phyloP scores from a whole-genome alignment of 805 yeast genomes.

The Ogataea minuta region DNA sequence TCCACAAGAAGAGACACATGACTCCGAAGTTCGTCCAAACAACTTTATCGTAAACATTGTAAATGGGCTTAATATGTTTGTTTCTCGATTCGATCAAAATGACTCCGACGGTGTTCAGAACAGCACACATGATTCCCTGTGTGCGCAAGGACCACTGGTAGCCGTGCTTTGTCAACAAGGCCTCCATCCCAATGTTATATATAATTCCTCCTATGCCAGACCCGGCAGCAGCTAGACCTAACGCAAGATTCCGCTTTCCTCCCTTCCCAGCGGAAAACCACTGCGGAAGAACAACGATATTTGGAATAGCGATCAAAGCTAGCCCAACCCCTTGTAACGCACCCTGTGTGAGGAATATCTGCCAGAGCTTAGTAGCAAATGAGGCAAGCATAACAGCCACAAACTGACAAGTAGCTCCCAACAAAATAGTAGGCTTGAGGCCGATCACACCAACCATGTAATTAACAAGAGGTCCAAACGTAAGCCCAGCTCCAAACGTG shows the following conservation, averaged over 20 bases:
- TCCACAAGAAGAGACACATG: constrained; percentile 35
- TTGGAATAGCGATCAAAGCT: constrained; percentile 58
- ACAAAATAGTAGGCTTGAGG: constrained; percentile 36
- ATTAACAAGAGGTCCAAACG: constrained; percentile 48
- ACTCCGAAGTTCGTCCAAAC: constrained; percentile 40
- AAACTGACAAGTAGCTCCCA: constrained; percentile 53
- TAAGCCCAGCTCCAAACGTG: constrained; percentile 55
- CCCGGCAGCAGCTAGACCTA: constrained; percentile 48
- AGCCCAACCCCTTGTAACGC: constrained; percentile 57
- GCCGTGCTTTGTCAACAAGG: constrained; percentile 36
- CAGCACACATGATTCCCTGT: constrained; percentile 42
- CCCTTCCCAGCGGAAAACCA: constrained; percentile 49
- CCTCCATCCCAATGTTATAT: constrained; percentile 48
- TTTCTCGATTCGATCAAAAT: constrained; percentile 39
- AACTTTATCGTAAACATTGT: constrained; percentile 40
- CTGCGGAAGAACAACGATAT: constrained; percentile 59
- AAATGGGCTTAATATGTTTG: constrained; percentile 35
- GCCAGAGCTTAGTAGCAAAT: constrained; percentile 59
- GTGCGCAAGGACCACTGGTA: constrained; percentile 52
- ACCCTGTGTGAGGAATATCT: constrained; percentile 67
- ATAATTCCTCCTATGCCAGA: constrained; percentile 53
- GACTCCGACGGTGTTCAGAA: constrained; percentile 35
- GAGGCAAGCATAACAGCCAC: constrained; percentile 60
- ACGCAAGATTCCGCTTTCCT: constrained; percentile 56
- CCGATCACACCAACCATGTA: constrained; percentile 44